Conservation (phyloP, 768 basidiomycete genomes). For the Porphyrellus cyaneotinctus region DNA sequence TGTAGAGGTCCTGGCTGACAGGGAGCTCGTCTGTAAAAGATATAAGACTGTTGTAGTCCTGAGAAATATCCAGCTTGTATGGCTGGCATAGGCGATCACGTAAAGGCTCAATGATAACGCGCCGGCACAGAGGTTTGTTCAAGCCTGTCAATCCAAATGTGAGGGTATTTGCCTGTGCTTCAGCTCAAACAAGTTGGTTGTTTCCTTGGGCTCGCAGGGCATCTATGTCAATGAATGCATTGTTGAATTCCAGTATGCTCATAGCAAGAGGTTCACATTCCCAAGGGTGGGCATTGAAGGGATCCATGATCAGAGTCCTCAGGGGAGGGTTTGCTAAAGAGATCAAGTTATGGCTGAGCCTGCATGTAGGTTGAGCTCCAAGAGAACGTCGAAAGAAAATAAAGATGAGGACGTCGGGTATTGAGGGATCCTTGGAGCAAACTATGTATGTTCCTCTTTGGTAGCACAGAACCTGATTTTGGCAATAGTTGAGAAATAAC, state of each 20-base stretch:
- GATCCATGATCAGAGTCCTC: not conserved
- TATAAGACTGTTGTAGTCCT: slow-evolving; percentile 1
- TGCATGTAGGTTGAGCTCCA: too few species aligned
- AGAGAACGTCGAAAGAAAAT: too few species aligned
- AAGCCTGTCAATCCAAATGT: not conserved
- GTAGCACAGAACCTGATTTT: too few species aligned
- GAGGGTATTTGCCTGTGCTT: not conserved
- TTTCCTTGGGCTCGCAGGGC: not conserved
- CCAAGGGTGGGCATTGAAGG: not conserved
- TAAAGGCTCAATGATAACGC: not conserved
- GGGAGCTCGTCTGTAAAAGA: slow-evolving; percentile 4
- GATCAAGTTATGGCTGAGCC: too few species aligned
- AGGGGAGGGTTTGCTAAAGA: not conserved
- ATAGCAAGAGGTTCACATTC: not conserved
- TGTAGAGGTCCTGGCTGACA: not conserved
- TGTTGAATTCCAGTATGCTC: slow-evolving; percentile 4
- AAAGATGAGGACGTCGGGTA: too few species aligned
- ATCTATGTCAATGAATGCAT: not conserved
- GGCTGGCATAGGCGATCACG: not conserved
- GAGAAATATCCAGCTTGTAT: not conserved
- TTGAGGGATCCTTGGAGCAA: too few species aligned
- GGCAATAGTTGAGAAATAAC: too few species aligned
- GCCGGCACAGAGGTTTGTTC: not conserved
- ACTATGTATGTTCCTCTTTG: too few species aligned
- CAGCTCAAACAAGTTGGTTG: not conserved